These are phyloP conservation scores for Lentinula raphanica DNA, from an alignment of 768 basidiomycete species.

Conservation along the genomic window DNA sequence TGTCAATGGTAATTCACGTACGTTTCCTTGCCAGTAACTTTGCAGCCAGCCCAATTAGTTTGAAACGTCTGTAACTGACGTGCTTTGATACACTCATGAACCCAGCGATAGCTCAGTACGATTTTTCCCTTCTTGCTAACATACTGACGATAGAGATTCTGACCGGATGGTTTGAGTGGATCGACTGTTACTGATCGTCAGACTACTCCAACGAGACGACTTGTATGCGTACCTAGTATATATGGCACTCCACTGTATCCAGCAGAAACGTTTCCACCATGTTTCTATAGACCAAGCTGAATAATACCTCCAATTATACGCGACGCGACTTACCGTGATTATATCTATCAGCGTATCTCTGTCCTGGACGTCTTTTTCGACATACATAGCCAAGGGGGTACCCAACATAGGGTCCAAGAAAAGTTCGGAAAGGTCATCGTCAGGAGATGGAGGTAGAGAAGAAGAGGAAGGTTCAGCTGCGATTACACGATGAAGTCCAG, in stretches of 20 bases:
- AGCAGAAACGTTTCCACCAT: slow-evolving; percentile 69
- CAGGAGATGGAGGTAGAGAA: slow-evolving; percentile 24
- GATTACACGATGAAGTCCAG: slow-evolving; percentile 34
- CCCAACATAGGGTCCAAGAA: slow-evolving; percentile 85
- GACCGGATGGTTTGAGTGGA: slow-evolving; percentile 72
- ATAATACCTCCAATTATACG: neutral
- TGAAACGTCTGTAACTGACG: slow-evolving; percentile 69
- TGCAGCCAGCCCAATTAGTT: slow-evolving; percentile 76
- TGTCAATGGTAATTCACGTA: slow-evolving; percentile 29
- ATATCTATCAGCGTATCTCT: slow-evolving; percentile 58
- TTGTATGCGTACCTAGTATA: slow-evolving; percentile 58
- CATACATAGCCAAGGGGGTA: slow-evolving; percentile 64
- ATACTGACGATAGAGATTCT: slow-evolving; percentile 77
- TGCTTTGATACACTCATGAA: slow-evolving; percentile 68
- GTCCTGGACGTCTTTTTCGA: slow-evolving; percentile 77
- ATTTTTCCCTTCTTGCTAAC: slow-evolving; percentile 75
- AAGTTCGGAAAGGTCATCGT: slow-evolving; percentile 30
- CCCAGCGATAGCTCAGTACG: slow-evolving; percentile 70
- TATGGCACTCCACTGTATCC: slow-evolving; percentile 77
- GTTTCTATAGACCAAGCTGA: slow-evolving; percentile 45
- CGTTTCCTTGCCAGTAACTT: slow-evolving; percentile 71
- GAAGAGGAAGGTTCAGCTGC: slow-evolving; percentile 27
- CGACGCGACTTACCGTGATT: slow-evolving; percentile 51
- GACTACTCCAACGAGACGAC: slow-evolving; percentile 6
- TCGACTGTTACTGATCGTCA: slow-evolving; percentile 46